Percentiles rank a stretch among this genome's conserved stretches.
These are phyloP conservation scores for Pseudogymnoascus sp. DNA, from an alignment of 2,329 filamentous ascomycete species.

Conservation along the genomic window DNA sequence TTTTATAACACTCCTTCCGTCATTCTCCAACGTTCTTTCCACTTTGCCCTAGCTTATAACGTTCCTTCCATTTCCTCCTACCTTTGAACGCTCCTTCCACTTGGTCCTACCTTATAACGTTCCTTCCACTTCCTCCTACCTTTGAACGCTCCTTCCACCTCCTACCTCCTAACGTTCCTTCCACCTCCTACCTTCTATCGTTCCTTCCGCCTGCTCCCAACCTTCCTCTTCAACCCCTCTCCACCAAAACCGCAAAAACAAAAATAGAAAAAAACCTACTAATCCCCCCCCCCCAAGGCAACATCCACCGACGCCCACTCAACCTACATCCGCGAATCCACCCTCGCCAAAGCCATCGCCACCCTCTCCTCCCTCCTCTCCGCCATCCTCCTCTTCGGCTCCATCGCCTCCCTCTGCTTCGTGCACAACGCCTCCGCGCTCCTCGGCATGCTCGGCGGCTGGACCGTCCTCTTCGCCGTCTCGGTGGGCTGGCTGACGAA, in stretches of 20 bases:
- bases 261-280: neutral
- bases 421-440: constrained; percentile 10
- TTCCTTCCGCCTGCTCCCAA: neutral
- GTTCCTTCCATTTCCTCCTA: no score
- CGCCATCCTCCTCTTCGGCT: constrained; percentile 16
- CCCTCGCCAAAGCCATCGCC: constrained; percentile 9
- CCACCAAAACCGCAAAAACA: neutral
- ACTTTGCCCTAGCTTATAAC: no score
- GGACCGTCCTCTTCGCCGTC: constrained; percentile 19
- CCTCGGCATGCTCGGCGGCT: constrained; percentile 18
- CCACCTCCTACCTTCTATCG: no score
- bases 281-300: neutral
- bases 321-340: constrained; percentile 12
- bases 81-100: neutral
- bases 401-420: constrained; percentile 16
- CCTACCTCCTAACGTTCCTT: neutral
- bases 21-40: no score
- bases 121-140: no score
- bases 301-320: constrained; percentile 10
- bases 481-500: constrained; percentile 19
- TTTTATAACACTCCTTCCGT: neutral
- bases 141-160: no score
- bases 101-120: neutral
- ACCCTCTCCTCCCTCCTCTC: constrained; percentile 14
- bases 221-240: no score